Conservation (phyloP, 306 rosid genomes). For the Prunus dulcis region DNA sequence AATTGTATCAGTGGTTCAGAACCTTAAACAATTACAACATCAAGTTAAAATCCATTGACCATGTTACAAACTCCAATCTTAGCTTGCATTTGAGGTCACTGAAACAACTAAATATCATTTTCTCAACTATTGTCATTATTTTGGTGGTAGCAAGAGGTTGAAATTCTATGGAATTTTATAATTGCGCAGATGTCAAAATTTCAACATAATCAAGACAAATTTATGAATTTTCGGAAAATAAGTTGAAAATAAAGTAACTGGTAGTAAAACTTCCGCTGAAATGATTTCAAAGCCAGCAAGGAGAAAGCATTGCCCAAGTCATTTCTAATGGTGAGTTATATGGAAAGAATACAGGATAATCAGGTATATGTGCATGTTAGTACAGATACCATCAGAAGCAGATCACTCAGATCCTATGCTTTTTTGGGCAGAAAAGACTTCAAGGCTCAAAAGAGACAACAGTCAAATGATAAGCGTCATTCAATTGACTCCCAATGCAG, state of each 20-base stretch:
- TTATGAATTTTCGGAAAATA: neutral
- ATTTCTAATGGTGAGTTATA: neutral
- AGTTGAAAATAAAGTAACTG: neutral
- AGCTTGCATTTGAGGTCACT: neutral
- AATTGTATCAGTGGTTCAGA: slow-evolving; percentile 75
- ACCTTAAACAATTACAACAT: slow-evolving; percentile 43
- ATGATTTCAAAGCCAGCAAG: neutral
- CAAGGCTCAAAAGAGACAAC: neutral
- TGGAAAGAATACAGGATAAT: neutral
- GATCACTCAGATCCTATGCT: neutral
- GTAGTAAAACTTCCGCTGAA: neutral
- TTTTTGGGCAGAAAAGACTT: neutral
- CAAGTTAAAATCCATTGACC: neutral
- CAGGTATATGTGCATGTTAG: neutral
- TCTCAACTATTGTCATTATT: neutral
- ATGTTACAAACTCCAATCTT: neutral
- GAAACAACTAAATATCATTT: neutral
- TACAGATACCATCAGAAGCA: neutral
- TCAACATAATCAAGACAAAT: neutral
- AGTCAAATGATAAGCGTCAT: neutral
- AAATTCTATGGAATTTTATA: no score
- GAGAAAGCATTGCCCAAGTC: neutral
- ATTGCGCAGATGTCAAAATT: neutral
- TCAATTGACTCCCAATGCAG: neutral
- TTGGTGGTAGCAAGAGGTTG: neutral